Base-by-base conservation (phyloP, 495 filamentous ascomycete species). In the Tuber melanosporum region DNA sequence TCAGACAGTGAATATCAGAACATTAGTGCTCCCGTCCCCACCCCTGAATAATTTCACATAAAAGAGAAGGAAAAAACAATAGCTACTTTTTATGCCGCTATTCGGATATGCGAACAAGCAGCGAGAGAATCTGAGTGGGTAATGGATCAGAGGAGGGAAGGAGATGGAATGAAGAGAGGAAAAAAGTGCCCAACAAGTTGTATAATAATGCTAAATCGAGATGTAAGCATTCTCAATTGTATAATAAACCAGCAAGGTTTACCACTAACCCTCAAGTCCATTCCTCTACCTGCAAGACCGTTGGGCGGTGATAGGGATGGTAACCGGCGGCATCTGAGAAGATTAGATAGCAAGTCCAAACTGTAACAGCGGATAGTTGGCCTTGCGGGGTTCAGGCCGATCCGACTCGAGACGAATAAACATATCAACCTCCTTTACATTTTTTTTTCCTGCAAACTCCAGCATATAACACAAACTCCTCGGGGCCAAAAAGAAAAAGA, bases 361-460 rank as follows among this genome's bases (percentile, higher is more conserved):
- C 3, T 10, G 57, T 66, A 3, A n/a, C 26, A 17, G 57, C n/a
- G 26, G 32, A 32, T 32, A 32, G 14, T 32, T 32, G n/a, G 14
- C n/a, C n/a, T 66, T 32, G 57, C 57, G 7, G 26, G 12, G 57
- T 12, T 66, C 57, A 66, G 57, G 26, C 26, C 26, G 12, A 32
- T 32, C 57, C n/a, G 12, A 66, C 57, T n/a, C 32, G n/a, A 66
- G 12, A 0, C 57, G n/a, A 66, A 66, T 66, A 66, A 66, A 32
- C 57, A 32, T 66, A 66, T 66, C 57, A 66, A 66, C 57, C 57
- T 66, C 57, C 57, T 66, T 66, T 66, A 32, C 57, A 66, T 66
- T 66, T 66, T 66, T 32, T 32, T 32, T 12, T 12, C 10, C 14
- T 66, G n/a, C 57, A 66, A 66, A 66, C 57, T 32, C 57, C 57